Conservation (phyloP, 2,329 filamentous ascomycete species). For the Botryosphaeria dothidea region DNA sequence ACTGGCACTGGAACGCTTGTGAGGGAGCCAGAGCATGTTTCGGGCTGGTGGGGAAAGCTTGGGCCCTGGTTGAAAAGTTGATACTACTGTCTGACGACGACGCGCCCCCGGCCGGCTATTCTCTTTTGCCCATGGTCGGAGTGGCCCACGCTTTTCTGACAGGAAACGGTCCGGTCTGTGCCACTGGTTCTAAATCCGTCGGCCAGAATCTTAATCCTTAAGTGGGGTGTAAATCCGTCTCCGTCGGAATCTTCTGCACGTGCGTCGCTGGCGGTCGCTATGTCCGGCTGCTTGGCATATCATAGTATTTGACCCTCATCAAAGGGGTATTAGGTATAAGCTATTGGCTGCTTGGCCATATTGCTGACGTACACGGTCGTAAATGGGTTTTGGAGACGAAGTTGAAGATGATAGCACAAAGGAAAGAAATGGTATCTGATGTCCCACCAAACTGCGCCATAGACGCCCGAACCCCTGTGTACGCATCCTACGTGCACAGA, state of each 20-base stretch:
- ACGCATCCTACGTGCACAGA: background rate
- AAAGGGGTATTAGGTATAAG: slow-evolving; percentile 8
- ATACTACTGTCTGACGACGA: background rate
- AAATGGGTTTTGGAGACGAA: background rate
- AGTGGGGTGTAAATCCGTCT: background rate
- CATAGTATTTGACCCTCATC: background rate
- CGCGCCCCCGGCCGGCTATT: slow-evolving; percentile 2
- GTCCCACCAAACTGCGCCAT: slow-evolving; percentile 5
- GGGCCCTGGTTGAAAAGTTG: background rate
- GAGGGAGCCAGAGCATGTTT: slow-evolving; percentile 3
- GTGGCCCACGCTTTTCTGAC: background rate
- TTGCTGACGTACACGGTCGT: slow-evolving; percentile 11
- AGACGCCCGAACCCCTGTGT: slow-evolving; percentile 11
- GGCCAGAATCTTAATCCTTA: background rate
- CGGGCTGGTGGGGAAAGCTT: background rate
- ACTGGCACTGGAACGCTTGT: background rate
- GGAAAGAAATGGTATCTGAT: slow-evolving; percentile 9
- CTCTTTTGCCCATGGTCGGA: background rate
- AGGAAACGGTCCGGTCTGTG: background rate
- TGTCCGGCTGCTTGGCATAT: background rate
- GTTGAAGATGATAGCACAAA: slow-evolving; percentile 6
- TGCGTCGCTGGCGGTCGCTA: background rate
- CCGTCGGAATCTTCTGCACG: background rate
- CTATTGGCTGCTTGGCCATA: background rate
- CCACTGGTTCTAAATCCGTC: background rate